phyloP scores from a whole-genome alignment of 2,329 filamentous ascomycete genomes.

The Talaromyces sp. region DNA sequence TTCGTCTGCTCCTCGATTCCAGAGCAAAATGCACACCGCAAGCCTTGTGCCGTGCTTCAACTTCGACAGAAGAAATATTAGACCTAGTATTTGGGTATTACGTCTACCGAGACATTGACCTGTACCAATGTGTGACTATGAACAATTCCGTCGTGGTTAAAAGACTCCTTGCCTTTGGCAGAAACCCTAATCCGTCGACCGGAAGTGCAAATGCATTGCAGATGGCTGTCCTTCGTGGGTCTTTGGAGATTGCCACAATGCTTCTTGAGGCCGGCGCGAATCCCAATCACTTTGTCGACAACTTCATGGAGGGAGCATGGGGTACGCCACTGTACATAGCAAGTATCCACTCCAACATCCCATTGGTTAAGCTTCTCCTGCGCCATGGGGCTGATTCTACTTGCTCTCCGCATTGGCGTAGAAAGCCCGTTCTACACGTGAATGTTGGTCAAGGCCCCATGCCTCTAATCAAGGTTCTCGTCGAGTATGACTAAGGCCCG shows the following conservation, averaged over 20 bases:
- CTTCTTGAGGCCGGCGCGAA: not conserved
- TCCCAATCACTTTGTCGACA: not conserved
- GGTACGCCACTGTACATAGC: not conserved
- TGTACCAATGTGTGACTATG: not conserved
- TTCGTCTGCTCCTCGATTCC: not conserved
- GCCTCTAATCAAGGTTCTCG: not conserved
- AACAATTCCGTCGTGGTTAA: not conserved
- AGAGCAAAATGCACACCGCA: not conserved
- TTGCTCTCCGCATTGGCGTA: not conserved
- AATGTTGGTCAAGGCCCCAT: not conserved
- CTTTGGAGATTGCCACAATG: not conserved
- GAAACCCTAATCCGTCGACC: not conserved
- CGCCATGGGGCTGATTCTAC: not conserved
- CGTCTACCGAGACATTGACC: not conserved
- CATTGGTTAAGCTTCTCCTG: not conserved
- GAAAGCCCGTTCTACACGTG: not conserved
- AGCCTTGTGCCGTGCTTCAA: not conserved
- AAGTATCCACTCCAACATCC: not conserved
- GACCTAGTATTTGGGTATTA: not conserved
- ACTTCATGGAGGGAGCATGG: not conserved
- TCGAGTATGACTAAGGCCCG: not conserved
- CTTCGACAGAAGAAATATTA: not conserved
- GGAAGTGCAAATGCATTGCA: not conserved
- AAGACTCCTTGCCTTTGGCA: not conserved
- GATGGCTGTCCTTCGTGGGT: not conserved